Evolutionary conservation across 306 rosid species (phyloP).

Genomic region (Styphnolobium japonicum): DNA sequence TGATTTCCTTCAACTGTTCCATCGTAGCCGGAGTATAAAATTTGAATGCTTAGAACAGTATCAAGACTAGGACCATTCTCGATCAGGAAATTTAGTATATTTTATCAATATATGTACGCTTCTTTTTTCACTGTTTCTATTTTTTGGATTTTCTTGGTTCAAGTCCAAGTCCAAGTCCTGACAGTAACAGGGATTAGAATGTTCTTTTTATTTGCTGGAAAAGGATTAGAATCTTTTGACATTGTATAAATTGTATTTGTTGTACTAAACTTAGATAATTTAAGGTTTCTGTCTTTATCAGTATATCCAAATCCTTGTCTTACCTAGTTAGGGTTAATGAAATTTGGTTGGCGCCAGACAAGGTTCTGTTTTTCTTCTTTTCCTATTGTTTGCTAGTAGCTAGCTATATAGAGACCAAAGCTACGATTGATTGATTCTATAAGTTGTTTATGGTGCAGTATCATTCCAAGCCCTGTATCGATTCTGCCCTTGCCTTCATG

Average conservation of each 20-base stretch:
- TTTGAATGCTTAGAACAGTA: neutral
- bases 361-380: neutral
- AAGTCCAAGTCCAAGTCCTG: neutral
- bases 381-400: neutral
- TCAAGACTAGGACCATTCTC: neutral
- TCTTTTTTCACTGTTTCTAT: neutral
- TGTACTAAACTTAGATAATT: too few relatives aligned
- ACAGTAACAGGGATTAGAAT: neutral
- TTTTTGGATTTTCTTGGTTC: neutral
- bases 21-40: neutral
- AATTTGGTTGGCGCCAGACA: neutral
- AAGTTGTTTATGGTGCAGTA: neutral
- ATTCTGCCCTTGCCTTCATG: neutral
- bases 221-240: neutral
- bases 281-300: neutral
- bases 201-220: neutral
- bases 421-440: neutral
- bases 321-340: neutral
- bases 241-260: neutral
- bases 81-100: neutral
- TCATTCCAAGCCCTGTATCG: neutral
- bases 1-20: conserved; percentile 8
- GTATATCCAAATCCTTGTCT: neutral
- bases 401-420: neutral
- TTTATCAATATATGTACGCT: neutral